These are phyloP conservation scores for Bathelium albidoporum DNA, from an alignment of 495 filamentous ascomycete genomes.

Conservation along the genomic window DNA sequence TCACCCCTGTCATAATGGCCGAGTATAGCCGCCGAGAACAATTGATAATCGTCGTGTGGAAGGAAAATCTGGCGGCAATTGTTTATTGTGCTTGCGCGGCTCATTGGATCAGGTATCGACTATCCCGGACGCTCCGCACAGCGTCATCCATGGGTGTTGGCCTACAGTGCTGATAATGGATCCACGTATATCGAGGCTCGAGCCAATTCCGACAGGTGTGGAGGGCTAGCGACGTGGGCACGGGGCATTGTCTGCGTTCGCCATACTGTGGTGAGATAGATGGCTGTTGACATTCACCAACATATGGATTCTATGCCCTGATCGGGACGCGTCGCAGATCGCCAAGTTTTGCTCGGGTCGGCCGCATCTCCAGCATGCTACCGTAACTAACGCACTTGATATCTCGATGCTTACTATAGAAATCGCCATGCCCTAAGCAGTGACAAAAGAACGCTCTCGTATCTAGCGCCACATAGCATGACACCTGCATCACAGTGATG, in stretches of 20 bases:
- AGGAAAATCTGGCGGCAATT: not conserved
- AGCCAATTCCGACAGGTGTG: conserved; percentile 21
- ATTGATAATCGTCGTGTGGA: not conserved
- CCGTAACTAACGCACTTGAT: not conserved
- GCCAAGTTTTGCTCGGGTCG: not conserved
- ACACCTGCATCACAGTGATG: not conserved
- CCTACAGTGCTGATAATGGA: conserved; percentile 13
- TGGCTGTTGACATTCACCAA: not conserved
- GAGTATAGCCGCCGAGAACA: not conserved
- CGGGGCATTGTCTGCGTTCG: conserved; percentile 19
- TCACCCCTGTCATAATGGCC: not conserved
- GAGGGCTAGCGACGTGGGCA: conserved; percentile 23
- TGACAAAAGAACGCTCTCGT: not conserved
- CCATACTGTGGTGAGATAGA: conserved; percentile 10
- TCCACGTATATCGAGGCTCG: conserved; percentile 23
- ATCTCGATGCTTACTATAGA: conserved; percentile 2
- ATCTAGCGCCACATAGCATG: not conserved
- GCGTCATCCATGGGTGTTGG: conserved; percentile 19
- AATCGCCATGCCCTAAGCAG: not conserved
- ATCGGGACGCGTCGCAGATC: conserved; percentile 1
- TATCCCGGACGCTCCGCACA: conserved; percentile 8
- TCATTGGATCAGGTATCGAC: conserved; percentile 8
- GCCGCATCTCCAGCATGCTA: not conserved
- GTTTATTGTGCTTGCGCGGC: not conserved
- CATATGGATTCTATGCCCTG: conserved; percentile 5